These are phyloP conservation scores for Leishmania gerbilli DNA, from an alignment of 208 protist species.

Conservation along the genomic window DNA sequence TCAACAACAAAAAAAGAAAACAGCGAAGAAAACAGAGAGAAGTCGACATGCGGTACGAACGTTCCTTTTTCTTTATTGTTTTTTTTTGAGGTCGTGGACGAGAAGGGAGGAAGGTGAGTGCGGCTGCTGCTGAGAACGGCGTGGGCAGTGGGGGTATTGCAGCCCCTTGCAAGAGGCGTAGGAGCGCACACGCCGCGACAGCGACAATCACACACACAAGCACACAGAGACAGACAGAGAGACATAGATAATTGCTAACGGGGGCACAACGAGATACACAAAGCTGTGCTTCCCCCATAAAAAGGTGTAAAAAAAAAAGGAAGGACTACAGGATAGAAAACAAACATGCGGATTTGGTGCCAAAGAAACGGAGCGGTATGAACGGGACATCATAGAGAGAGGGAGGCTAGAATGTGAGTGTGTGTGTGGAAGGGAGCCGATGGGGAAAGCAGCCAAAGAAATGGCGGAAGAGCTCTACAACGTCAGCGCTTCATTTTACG, in stretches of 20 bases:
- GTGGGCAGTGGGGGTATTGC: neutral
- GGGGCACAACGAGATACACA: constrained; percentile 25
- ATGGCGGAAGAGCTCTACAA: neutral
- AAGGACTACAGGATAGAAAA: neutral
- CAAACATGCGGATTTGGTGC: constrained; percentile 1
- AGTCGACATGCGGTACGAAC: constrained; percentile 10
- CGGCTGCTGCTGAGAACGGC: neutral
- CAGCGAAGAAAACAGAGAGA: constrained; percentile 9
- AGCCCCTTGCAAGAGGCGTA: neutral
- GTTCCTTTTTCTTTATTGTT: constrained; percentile 20
- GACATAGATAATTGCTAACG: constrained; percentile 23
- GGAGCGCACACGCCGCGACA: neutral
- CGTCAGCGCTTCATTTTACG: neutral
- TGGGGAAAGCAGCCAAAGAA: neutral
- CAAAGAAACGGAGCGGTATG: neutral
- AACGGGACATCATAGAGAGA: neutral
- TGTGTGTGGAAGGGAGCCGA: neutral
- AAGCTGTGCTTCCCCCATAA: neutral
- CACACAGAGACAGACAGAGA: neutral
- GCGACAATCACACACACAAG: neutral
- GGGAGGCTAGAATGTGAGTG: neutral
- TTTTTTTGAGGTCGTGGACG: constrained; percentile 1
- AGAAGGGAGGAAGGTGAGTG: neutral
- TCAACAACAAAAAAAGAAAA: constrained; percentile 16
- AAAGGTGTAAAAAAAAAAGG: neutral